A percentile compares a stretch with the other conserved stretches of the same genome.
These are phyloP conservation scores for Nicotiana tomentosiformis DNA, from an alignment of 257 asterid genomes.

Conservation along the genomic window DNA sequence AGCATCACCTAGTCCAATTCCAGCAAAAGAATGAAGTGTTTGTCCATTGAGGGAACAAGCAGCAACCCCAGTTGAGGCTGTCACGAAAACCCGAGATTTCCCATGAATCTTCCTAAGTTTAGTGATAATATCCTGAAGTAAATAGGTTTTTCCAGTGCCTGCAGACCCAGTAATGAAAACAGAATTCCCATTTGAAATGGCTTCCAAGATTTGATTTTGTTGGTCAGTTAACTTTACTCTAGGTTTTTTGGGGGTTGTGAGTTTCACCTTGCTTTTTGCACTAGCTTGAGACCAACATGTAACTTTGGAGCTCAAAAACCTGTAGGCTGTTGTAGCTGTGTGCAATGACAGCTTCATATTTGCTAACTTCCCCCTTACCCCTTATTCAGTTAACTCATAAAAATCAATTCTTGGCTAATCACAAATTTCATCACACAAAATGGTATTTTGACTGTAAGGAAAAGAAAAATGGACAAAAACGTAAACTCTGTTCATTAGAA, in stretches of 20 bases:
- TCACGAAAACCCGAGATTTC: conserved; percentile 44
- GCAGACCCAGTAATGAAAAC: conserved; percentile 78
- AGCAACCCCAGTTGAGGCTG: conserved; percentile 75
- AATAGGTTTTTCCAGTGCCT: conserved; percentile 65
- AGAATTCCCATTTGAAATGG: conserved; percentile 42
- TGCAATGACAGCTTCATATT: conserved; percentile 35
- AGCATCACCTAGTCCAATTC: conserved; percentile 35
- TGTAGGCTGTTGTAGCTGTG: conserved; percentile 26
- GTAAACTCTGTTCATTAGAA: background rate
- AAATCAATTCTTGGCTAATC: background rate
- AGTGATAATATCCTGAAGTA: conserved; percentile 41
- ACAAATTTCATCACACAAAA: background rate
- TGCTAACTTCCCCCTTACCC: background rate
- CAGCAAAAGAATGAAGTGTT: conserved; percentile 62
- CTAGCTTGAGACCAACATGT: conserved; percentile 12
- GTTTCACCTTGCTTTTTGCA: conserved; percentile 19
- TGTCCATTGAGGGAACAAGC: conserved; percentile 53
- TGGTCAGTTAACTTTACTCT: conserved; percentile 50
- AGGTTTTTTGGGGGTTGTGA: conserved; percentile 19
- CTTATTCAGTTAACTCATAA: background rate
- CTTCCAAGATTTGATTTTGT: conserved; percentile 47
- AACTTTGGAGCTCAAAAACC: conserved; percentile 38
- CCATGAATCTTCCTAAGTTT: conserved; percentile 49
- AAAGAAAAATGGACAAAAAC: background rate
- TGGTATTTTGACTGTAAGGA: background rate